A percentile compares a stretch with the other conserved stretches of the same genome.
Evolutionary conservation across 805 yeast genomes (phyloP).

Genomic region (Saturnispora hagleri): DNA sequence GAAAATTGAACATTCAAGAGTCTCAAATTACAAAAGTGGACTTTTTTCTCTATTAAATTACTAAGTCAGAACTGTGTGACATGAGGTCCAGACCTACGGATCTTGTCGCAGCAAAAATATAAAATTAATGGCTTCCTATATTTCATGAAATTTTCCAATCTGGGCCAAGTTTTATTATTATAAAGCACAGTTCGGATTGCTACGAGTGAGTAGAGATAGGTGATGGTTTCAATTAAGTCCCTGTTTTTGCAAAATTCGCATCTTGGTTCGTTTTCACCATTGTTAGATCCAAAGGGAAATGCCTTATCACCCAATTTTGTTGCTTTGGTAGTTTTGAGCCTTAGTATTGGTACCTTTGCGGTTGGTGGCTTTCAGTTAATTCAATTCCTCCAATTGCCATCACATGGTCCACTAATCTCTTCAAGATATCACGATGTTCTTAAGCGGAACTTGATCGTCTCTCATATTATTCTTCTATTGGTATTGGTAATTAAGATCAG

Average conservation of each 20-base stretch:
- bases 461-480: conserved; percentile 8
- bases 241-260: neutral
- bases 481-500: conserved; percentile 7
- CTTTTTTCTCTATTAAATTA: no score
- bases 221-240: neutral
- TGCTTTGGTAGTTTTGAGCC: conserved; percentile 12
- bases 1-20: no score
- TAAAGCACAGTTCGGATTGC: neutral
- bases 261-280: conserved; percentile 15
- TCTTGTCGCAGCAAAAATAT: neutral
- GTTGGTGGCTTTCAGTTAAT: conserved; percentile 19
- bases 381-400: conserved; percentile 6
- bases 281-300: conserved; percentile 17
- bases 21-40: no score
- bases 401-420: conserved; percentile 9
- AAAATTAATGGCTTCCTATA: neutral
- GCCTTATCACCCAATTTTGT: conserved; percentile 27
- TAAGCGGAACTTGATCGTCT: conserved; percentile 11
- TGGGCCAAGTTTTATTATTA: neutral
- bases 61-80: neutral
- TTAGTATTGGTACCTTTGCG: conserved; percentile 10
- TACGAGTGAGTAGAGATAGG: no score
- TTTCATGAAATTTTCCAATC: neutral
- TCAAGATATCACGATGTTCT: conserved; percentile 8
- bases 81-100: neutral